Evolutionary conservation across 129 eudicot genomes (phyloP).

Genomic region (Ambrosia trifida): DNA sequence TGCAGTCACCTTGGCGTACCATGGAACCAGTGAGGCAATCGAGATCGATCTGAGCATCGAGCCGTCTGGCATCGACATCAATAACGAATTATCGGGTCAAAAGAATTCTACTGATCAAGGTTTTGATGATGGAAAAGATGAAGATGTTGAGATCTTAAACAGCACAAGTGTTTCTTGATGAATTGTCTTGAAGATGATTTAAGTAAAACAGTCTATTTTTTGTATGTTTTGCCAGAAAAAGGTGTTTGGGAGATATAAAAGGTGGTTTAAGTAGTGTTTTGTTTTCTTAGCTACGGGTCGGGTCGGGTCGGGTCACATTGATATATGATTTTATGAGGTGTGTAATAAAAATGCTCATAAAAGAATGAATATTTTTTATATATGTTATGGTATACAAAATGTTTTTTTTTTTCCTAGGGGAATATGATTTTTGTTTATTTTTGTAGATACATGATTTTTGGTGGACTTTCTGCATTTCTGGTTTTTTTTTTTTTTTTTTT

Average conservation of each 20-base stretch:
- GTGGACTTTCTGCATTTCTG: no score
- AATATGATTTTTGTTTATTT: no score
- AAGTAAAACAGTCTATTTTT: neutral
- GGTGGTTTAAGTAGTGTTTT: no score
- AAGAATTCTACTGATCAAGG: constrained; percentile 56
- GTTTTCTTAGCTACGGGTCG: no score
- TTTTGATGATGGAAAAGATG: constrained; percentile 56
- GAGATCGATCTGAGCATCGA: constrained; percentile 59
- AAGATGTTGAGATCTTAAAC: constrained; percentile 36
- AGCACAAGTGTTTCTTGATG: constrained; percentile 24
- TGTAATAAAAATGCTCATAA: no score
- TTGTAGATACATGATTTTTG: no score
- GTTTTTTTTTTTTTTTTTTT: no score
- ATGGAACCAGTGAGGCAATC: constrained; percentile 44
- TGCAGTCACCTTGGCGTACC: constrained; percentile 50
- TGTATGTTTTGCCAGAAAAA: neutral
- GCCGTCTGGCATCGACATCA: constrained; percentile 34
- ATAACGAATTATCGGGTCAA: constrained; percentile 40
- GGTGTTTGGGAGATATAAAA: neutral
- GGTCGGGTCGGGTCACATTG: no score
- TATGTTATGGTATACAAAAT: no score
- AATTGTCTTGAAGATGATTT: neutral
- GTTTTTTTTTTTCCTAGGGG: no score
- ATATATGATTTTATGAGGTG: no score
- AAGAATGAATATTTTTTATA: no score